Evolutionary conservation across 441 rosid genomes (phyloP).

Genomic region (Bruguiera hainesii): DNA sequence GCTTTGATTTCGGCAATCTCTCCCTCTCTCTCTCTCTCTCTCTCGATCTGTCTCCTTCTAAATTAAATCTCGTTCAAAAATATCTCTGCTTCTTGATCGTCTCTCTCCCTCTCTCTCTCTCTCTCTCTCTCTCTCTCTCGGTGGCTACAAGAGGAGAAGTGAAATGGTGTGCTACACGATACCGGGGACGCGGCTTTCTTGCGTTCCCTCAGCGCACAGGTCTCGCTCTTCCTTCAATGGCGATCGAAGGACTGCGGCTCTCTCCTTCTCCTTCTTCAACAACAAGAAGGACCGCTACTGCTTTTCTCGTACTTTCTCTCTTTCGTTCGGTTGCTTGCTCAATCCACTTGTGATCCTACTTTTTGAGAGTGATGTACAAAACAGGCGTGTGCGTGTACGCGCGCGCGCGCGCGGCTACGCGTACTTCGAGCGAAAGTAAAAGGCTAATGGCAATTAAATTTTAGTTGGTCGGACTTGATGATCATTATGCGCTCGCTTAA

Average conservation of each 20-base stretch:
- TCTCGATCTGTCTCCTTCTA: neutral
- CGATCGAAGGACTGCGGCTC: constrained; percentile 37
- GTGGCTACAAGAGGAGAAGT: neutral
- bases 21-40: neutral
- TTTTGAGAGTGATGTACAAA: no score
- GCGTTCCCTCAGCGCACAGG: constrained; percentile 34
- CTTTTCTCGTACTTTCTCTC: constrained; percentile 42
- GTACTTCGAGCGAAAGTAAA: no score
- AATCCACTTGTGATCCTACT: no score
- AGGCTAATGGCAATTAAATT: no score
- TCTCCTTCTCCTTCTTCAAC: constrained; percentile 32
- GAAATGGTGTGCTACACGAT: constrained; percentile 50
- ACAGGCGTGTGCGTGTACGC: no score
- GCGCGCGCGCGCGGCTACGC: no score
- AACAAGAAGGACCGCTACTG: constrained; percentile 39
- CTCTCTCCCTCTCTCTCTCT: constrained; percentile 17
- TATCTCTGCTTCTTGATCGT: neutral
- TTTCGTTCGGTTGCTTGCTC: neutral
- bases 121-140: neutral
- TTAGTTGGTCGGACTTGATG: no score
- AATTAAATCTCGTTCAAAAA: constrained; percentile 1
- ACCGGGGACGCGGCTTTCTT: constrained; percentile 49
- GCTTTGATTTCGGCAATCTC: neutral
- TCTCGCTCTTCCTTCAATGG: constrained; percentile 46
- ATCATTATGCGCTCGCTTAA: no score